Evolutionary conservation across 805 yeast genomes (phyloP).

Genomic region (Torulaspora delbrueckii): DNA sequence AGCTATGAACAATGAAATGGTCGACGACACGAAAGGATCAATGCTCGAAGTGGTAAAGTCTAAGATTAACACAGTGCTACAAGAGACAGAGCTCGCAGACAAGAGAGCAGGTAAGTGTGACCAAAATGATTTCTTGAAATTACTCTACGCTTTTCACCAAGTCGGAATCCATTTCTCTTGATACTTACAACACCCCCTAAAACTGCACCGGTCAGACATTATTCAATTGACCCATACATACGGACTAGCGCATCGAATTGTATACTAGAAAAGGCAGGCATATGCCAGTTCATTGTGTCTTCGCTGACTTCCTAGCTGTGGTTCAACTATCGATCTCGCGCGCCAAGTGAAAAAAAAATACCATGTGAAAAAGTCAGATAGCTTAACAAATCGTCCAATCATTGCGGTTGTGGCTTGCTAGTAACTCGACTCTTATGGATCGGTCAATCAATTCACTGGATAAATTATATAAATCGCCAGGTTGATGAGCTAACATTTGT

Average conservation of each 20-base stretch:
- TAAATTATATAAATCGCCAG: too few species aligned
- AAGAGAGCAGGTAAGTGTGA: constrained; percentile 92
- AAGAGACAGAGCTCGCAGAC: constrained; percentile 75
- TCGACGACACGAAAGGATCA: constrained; percentile 42
- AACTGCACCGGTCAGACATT: not conserved
- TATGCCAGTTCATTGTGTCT: not conserved
- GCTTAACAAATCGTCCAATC: not conserved
- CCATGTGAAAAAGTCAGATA: constrained; percentile 1
- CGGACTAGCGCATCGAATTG: constrained; percentile 1
- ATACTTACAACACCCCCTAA: constrained; percentile 5
- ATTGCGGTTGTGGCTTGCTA: constrained; percentile 2
- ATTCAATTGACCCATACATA: not conserved
- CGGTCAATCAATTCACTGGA: not conserved
- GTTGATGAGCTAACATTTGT: not conserved
- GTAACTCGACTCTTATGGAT: too few species aligned
- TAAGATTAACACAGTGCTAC: constrained; percentile 67
- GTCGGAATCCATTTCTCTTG: constrained; percentile 95
- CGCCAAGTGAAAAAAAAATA: not conserved
- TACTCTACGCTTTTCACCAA: constrained; percentile 90
- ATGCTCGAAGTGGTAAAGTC: constrained; percentile 48
- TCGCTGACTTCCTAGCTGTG: constrained; percentile 1
- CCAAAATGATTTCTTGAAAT: constrained; percentile 84
- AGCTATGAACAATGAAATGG: constrained; percentile 44
- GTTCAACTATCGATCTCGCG: not conserved
- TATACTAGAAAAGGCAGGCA: constrained; percentile 2